Evolutionary conservation across 306 rosid genomes (phyloP).

Genomic region (Dicorynia guianensis): DNA sequence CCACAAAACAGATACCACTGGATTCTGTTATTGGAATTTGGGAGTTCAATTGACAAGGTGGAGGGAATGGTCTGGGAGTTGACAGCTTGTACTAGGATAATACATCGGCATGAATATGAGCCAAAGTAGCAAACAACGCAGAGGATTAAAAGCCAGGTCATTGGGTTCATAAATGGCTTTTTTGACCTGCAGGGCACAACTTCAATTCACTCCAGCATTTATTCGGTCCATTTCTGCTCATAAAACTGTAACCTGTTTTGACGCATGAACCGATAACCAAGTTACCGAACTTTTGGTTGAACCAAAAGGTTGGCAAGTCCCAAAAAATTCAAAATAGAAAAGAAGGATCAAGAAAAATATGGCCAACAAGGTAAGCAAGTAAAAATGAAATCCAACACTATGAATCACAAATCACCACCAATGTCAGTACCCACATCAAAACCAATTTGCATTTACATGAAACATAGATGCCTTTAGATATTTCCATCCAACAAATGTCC

Average conservation of each 20-base stretch:
- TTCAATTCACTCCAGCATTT: too few species aligned
- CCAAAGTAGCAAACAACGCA: too few species aligned
- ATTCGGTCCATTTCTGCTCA: too few species aligned
- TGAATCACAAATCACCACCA: background rate
- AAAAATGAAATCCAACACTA: conserved; percentile 10
- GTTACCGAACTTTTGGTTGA: too few species aligned
- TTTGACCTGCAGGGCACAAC: too few species aligned
- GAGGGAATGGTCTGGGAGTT: background rate
- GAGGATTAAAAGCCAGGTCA: too few species aligned
- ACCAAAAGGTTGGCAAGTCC: too few species aligned
- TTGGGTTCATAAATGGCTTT: too few species aligned
- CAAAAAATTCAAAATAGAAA: too few species aligned
- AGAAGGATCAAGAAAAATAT: background rate
- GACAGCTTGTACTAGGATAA: background rate
- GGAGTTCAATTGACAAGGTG: conserved; percentile 7
- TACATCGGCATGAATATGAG: background rate
- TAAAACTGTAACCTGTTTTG: too few species aligned
- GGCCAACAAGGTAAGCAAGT: conserved; percentile 3
- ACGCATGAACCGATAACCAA: too few species aligned
- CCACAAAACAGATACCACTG: background rate
- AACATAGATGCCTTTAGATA: background rate
- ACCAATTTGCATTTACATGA: conserved; percentile 1
- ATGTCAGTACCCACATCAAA: background rate
- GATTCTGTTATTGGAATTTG: too few species aligned
- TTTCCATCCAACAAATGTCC: conserved; percentile 5